Conservation (phyloP, 116 monocot species). For the Dioscorea cayenensis region DNA sequence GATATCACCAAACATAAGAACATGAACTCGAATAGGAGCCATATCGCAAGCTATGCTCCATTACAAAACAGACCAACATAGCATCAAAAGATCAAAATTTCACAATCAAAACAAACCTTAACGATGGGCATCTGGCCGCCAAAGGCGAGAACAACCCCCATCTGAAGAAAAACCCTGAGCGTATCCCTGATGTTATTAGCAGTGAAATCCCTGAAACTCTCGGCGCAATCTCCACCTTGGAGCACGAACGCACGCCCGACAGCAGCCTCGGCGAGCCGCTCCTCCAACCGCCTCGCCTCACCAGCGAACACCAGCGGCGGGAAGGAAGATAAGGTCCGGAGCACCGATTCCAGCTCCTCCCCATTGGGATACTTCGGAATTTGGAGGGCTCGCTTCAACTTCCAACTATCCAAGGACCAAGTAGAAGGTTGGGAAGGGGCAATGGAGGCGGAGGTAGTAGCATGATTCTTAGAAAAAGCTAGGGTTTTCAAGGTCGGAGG, state of each 20-base stretch:
- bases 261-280: conserved; percentile 41
- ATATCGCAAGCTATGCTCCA: too few species aligned
- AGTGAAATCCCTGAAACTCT: conserved; percentile 68
- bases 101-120: conserved; percentile 26
- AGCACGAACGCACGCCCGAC: conserved; percentile 53
- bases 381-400: conserved; percentile 28
- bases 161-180: conserved; percentile 53
- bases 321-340: conserved; percentile 16
- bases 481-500: too few species aligned
- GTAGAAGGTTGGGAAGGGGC: background rate
- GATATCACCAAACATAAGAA: too few species aligned
- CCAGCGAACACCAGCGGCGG: conserved; percentile 73
- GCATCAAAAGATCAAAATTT: too few species aligned
- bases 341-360: conserved; percentile 24
- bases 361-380: conserved; percentile 41
- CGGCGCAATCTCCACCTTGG: conserved; percentile 68
- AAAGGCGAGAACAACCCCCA: conserved; percentile 47
- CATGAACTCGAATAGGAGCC: too few species aligned
- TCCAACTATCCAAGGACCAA: conserved; percentile 47
- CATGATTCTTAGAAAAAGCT: too few species aligned
- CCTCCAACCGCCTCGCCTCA: conserved; percentile 60
- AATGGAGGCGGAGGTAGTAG: background rate
- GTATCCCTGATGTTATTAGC: conserved; percentile 70
- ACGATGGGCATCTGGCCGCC: conserved; percentile 72
- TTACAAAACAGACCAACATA: too few species aligned